Evolutionary conservation across 2,329 filamentous ascomycete genomes (phyloP), one percentile per base, ranked within the genome.

Genomic region (Aspergillus sp.): DNA sequence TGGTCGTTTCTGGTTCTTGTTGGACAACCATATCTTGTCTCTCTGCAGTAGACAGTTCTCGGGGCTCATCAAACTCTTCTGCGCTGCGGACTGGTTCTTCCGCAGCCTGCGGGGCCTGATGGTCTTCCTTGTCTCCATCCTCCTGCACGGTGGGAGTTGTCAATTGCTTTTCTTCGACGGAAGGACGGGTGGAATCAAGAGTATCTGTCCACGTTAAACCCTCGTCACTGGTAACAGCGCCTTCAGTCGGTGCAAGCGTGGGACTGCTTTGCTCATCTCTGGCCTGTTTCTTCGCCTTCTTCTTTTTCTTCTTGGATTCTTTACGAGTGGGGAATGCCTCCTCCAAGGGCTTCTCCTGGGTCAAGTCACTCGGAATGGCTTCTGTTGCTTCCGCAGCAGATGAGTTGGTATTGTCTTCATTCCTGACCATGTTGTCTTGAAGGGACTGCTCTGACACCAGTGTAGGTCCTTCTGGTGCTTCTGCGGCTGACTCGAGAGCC

Each of bases 271-370:
- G 56, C 38, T 59, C 58, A 42, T 62, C 55, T 30, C 60, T 61
- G 10, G 39, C 48, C 44, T 64, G 62, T 39, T 65, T 68, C 36
- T 60, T 66, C 5, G 59, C 66, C 57, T 68, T 68, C 58, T 69
- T 66, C 56, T 63, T 66, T 57, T 65, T 61, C 57, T 67, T 68
- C 58, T 67, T 64, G 4, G 66, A 69, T 38, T 57, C 38, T 25
- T 65, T 65, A 30, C 54, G 64, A 30, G 56, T 65, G 11, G 62
- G 41, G 19, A 32, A 13, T 25, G 30, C 21, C 25, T 25, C 47
- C 13, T 30, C 21, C 23, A 25, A 25, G 6, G 11, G 17, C n/a
- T 21, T 44, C 51, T 66, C 60, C 8, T 61, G 30, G 17, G 25
- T 30, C 21, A 25, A 17, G 13, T 42, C 47, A 8, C 32, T 5